These are phyloP conservation scores for Dendrobium huoshanense DNA, from an alignment of 106 monocot genomes.

Conservation along the genomic window DNA sequence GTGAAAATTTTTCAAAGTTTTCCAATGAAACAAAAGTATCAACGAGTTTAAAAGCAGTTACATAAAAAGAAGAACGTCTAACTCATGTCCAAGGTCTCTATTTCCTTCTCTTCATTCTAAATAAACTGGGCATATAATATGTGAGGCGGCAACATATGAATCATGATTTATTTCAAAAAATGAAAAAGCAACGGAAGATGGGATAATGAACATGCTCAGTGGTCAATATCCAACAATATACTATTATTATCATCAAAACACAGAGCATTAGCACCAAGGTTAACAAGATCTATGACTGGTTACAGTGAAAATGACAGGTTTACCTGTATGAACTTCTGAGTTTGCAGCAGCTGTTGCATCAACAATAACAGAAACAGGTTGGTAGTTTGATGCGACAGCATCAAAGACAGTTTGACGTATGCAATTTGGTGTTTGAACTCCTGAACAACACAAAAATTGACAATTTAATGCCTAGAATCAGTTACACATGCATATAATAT, in stretches of 20 bases:
- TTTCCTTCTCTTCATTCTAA: neutral
- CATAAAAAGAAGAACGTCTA: neutral
- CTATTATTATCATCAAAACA: neutral
- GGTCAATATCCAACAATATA: neutral
- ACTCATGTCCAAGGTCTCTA: neutral
- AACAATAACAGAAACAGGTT: conserved; percentile 61
- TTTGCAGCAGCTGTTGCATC: conserved; percentile 95
- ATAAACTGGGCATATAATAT: neutral
- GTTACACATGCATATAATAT: neutral
- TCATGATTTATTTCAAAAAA: neutral
- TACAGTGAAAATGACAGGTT: conserved; percentile 6
- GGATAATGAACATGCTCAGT: neutral
- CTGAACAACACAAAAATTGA: conserved; percentile 16
- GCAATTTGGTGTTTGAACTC: conserved; percentile 97
- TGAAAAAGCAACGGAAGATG: neutral
- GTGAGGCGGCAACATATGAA: neutral
- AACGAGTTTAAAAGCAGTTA: neutral
- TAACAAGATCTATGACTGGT: neutral
- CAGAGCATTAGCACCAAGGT: neutral
- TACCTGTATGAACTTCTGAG: conserved; percentile 75
- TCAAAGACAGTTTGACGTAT: conserved; percentile 96
- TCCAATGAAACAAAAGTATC: no score
- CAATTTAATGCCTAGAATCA: neutral
- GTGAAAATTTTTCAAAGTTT: no score
- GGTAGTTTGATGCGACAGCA: conserved; percentile 74